phyloP scores from a whole-genome alignment of 208 protist species.

The Leishmania braziliensis region DNA sequence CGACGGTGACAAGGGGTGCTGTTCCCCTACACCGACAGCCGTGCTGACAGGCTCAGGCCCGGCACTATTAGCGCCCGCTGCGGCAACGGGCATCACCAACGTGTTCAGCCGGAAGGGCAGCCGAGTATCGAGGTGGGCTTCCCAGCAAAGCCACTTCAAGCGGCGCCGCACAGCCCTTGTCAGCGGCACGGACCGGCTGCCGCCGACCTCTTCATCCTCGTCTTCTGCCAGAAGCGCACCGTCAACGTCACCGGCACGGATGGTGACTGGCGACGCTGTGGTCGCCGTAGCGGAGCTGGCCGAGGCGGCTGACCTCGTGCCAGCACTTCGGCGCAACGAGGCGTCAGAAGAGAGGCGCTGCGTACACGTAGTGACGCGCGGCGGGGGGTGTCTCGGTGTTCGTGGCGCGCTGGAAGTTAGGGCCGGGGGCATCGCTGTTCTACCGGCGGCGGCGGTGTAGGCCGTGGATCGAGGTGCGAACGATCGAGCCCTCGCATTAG shows the following conservation, averaged over 20 bases:
- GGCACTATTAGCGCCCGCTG: neutral
- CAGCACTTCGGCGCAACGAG: neutral
- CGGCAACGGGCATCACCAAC: neutral
- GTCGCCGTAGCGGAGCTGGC: neutral
- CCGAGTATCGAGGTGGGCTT: neutral
- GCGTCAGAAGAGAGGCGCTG: neutral
- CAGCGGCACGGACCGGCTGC: neutral
- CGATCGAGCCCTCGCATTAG: neutral
- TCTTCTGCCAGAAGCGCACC: neutral
- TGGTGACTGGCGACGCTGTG: neutral
- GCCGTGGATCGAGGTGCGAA: neutral
- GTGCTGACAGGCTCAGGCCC: neutral
- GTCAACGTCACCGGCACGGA: neutral
- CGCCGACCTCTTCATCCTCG: conserved; percentile 5
- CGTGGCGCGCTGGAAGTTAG: neutral
- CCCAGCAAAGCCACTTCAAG: conserved; percentile 15
- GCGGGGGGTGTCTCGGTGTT: neutral
- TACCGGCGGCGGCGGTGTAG: neutral
- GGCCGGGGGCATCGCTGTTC: neutral
- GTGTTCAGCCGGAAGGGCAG: conserved; percentile 16
- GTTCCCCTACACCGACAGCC: neutral
- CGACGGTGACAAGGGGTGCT: neutral
- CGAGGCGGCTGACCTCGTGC: neutral
- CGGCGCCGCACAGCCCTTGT: neutral
- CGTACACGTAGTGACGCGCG: neutral